phyloP scores from a whole-genome alignment of 2,329 filamentous ascomycete species.

The Aspergillus aculeatus region DNA sequence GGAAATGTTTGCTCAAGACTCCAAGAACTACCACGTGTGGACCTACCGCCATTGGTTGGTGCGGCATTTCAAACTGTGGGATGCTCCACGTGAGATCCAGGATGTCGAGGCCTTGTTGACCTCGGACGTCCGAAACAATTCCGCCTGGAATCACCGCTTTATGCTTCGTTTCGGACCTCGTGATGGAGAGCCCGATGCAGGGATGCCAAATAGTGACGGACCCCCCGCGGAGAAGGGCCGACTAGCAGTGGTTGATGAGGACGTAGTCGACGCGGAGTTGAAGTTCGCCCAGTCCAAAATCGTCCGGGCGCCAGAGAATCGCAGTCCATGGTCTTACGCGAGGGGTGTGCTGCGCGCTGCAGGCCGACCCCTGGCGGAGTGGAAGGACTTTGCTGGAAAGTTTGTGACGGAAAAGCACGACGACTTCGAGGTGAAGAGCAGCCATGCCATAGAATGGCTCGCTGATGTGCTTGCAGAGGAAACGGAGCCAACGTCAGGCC shows the following conservation, averaged over 20 bases:
- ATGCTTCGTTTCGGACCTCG: conserved; percentile 78
- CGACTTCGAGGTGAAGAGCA: conserved; percentile 55
- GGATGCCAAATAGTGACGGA: conserved; percentile 32
- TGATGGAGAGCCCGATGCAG: conserved; percentile 39
- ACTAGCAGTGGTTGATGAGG: conserved; percentile 54
- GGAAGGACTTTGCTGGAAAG: conserved; percentile 55
- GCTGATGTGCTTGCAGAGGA: conserved; percentile 46
- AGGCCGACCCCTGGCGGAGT: conserved; percentile 48
- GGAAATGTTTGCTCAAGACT: conserved; percentile 77
- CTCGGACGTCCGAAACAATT: conserved; percentile 89
- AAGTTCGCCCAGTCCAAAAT: conserved; percentile 72
- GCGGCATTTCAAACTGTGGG: conserved; percentile 60
- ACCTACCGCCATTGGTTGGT: conserved; percentile 83
- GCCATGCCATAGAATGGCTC: conserved; percentile 56
- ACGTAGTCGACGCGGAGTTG: conserved; percentile 71
- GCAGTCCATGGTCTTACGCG: conserved; percentile 91
- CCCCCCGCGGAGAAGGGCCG: conserved; percentile 29
- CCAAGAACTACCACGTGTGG: conserved; percentile 99
- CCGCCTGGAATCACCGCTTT: conserved; percentile 95
- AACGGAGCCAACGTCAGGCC: conserved; percentile 45
- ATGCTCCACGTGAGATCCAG: conserved; percentile 60
- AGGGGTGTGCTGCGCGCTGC: conserved; percentile 71
- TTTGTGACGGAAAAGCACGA: conserved; percentile 54
- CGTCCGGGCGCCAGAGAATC: conserved; percentile 81
- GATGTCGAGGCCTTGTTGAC: conserved; percentile 71